phyloP scores from a whole-genome alignment of 1,284 basidiomycete genomes.

The Gomphus bonarii region DNA sequence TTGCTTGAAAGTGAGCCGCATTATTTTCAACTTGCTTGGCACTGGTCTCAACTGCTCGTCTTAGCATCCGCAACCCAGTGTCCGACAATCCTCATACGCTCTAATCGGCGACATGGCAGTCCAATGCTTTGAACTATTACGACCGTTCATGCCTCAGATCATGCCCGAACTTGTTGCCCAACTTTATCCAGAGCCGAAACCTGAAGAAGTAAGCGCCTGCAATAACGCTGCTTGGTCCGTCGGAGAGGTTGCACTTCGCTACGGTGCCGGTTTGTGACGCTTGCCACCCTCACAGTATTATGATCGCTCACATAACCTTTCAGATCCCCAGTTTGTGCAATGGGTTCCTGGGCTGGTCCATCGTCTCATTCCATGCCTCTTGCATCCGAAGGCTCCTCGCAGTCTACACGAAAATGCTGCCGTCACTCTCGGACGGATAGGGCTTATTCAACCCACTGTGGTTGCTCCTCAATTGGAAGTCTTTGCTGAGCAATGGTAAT shows the following conservation, averaged over 20 bases:
- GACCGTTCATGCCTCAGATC: slow-evolving; percentile 76
- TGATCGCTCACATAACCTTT: not conserved
- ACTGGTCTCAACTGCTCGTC: not conserved
- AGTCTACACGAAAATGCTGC: slow-evolving; percentile 97
- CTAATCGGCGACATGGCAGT: slow-evolving; percentile 97
- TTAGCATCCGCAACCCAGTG: slow-evolving; percentile 84
- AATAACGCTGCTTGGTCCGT: slow-evolving; percentile 99
- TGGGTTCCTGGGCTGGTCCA: slow-evolving; percentile 84
- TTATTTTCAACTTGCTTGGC: not conserved
- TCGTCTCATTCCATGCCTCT: slow-evolving; percentile 85
- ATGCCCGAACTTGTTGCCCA: slow-evolving; percentile 88
- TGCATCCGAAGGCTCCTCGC: slow-evolving; percentile 87
- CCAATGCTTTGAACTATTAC: slow-evolving; percentile 82
- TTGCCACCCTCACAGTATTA: not conserved
- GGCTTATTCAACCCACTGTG: slow-evolving; percentile 80
- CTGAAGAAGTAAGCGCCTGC: slow-evolving; percentile 91
- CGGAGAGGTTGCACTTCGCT: slow-evolving; percentile 90
- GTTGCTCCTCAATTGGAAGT: slow-evolving; percentile 87
- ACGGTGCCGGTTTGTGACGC: slow-evolving; percentile 51
- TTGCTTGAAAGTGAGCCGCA: slow-evolving; percentile 53
- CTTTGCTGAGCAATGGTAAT: slow-evolving; percentile 84
- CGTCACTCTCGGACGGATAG: slow-evolving; percentile 96
- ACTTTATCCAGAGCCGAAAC: slow-evolving; percentile 83
- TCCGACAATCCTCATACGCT: slow-evolving; percentile 94
- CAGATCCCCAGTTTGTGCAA: slow-evolving; percentile 74